These are phyloP conservation scores for Trichoderma sp. DNA, from an alignment of 2,329 filamentous ascomycete genomes.

Conservation along the genomic window DNA sequence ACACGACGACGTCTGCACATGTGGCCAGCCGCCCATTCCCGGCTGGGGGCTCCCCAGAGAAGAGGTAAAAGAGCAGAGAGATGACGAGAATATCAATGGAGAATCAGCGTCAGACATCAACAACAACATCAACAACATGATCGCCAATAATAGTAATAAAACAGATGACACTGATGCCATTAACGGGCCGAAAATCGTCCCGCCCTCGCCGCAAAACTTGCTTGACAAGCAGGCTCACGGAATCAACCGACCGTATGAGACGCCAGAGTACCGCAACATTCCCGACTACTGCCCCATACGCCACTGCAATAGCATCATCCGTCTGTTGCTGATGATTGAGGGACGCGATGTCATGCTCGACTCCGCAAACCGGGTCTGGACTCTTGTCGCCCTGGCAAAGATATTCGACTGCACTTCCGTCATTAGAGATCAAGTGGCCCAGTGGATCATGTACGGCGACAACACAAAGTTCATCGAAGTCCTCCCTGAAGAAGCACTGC, in stretches of 20 bases:
- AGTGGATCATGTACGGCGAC: slow-evolving; percentile 55
- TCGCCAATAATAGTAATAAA: neutral
- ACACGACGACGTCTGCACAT: slow-evolving; percentile 42
- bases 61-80: neutral
- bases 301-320: slow-evolving; percentile 61
- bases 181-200: neutral
- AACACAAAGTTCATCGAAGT: slow-evolving; percentile 62
- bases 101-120: neutral
- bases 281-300: slow-evolving; percentile 63
- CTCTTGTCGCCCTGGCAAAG: slow-evolving; percentile 60
- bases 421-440: slow-evolving; percentile 49
- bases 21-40: slow-evolving; percentile 19
- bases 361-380: slow-evolving; percentile 65
- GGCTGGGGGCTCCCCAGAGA: neutral
- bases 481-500: slow-evolving; percentile 59
- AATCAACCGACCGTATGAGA: slow-evolving; percentile 20
- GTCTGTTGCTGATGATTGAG: slow-evolving; percentile 58
- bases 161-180: neutral
- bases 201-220: slow-evolving; percentile 18
- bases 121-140: neutral
- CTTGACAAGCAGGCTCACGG: neutral
- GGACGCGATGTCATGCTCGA: slow-evolving; percentile 55
- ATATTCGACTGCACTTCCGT: slow-evolving; percentile 51
- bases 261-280: slow-evolving; percentile 37
- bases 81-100: neutral